Evolutionary conservation across 2,329 filamentous ascomycete genomes (phyloP), one percentile per base, ranked within the genome.

Genomic region (Colletotrichum theobromicola): DNA sequence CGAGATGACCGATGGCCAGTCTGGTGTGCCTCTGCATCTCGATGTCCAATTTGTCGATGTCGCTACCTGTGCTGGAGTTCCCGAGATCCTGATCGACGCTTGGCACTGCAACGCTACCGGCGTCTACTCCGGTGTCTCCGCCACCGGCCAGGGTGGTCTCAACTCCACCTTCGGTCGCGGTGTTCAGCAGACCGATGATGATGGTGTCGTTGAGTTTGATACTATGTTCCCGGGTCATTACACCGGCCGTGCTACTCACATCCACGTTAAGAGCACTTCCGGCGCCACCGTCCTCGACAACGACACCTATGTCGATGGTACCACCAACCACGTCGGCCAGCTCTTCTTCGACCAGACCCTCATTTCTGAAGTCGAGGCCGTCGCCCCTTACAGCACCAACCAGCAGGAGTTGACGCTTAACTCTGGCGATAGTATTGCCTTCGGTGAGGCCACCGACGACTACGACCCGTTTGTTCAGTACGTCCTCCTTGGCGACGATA

Each of bases 371-470:
- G 89, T 92, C 66, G 88, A 91, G 71, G 78, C 81, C 13, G 82
- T 82, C 0, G 77, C 81, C 3, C 90, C 90, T 1, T 90, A 90
- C 80, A 80, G 76, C 37, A 80, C 79, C 65, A 90, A 89, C 80
- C 85, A 81, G 0, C 85, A 88, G 77, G 76, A 80, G 0, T 69
- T 88, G 30, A 91, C 87, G 2, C 30, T 34, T 1, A 61, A 61
- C 30, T 30, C 57, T 24, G 57, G n/a, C 21, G 30, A 61, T 34
- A 2, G 2, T 13, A 35, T 61, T 15, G 32, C 32, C 1, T 32
- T 34, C 30, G 21, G 28, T n/a, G n/a, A 61, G 30, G 21, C 30
- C 28, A 61, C 57, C n/a, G 57, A 35, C 13, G 57, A 34, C 30
- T 30, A 34, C 7, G 30, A 35, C 32, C 18, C 57, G n/a, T 21